Evolutionary conservation across 139 green algal genomes (phyloP).

Genomic region (Haematococcus sp.): DNA sequence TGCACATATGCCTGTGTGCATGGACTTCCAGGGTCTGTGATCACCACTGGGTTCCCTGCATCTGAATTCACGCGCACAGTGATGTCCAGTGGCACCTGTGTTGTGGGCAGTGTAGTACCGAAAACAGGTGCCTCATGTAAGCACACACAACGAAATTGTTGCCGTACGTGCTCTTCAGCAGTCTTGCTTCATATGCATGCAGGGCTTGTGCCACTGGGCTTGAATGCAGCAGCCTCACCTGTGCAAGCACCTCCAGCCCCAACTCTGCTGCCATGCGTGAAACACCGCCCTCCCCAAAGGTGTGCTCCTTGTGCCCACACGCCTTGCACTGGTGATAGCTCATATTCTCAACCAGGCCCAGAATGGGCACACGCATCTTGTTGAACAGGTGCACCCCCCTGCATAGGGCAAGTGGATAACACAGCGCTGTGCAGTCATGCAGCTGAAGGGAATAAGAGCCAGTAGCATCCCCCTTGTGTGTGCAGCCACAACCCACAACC

Average conservation of each 20-base stretch:
- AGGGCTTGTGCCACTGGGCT: background rate
- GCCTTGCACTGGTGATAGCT: slow-evolving; percentile 62
- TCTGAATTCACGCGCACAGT: slow-evolving; percentile 57
- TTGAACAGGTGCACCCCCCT: slow-evolving; percentile 83
- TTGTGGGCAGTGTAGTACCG: no score
- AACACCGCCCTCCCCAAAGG: slow-evolving; percentile 84
- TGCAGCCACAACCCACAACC: no score
- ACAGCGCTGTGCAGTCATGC: no score
- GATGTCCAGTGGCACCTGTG: slow-evolving; percentile 67
- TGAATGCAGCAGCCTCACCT: slow-evolving; percentile 51
- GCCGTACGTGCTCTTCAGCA: no score
- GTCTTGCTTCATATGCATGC: background rate
- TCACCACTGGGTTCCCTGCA: slow-evolving; percentile 61
- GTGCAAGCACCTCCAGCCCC: slow-evolving; percentile 71
- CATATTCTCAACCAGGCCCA: slow-evolving; percentile 94
- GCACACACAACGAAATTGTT: no score
- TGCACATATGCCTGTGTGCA: slow-evolving; percentile 37
- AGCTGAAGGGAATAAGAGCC: no score
- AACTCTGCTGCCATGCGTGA: slow-evolving; percentile 57
- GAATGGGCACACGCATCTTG: slow-evolving; percentile 72
- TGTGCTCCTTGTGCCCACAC: slow-evolving; percentile 73
- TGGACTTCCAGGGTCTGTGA: slow-evolving; percentile 36
- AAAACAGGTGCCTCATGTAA: no score
- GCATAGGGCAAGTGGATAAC: background rate
- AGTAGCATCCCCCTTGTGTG: no score